Evolutionary conservation across 352 stramenopile genomes (phyloP).

Genomic region (Phytophthora melonis): DNA sequence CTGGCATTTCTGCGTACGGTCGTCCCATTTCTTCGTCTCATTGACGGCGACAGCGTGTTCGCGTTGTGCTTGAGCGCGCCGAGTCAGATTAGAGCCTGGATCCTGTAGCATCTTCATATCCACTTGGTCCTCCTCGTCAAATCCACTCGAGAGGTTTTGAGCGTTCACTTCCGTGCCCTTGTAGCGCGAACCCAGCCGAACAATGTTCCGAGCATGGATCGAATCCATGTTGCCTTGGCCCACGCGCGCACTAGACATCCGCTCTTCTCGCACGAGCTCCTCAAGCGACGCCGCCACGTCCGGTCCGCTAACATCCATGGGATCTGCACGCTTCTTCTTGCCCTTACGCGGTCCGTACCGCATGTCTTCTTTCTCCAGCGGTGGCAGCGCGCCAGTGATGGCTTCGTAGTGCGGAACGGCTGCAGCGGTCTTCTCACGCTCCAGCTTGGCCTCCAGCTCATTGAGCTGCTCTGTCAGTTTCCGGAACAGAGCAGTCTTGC

Average conservation of each 20-base stretch:
- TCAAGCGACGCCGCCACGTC: conserved; percentile 59
- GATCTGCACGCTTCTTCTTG: conserved; percentile 61
- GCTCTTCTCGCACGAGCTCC: conserved; percentile 84
- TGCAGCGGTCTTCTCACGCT: conserved; percentile 48
- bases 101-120: conserved; percentile 70
- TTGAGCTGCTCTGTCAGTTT: conserved; percentile 84
- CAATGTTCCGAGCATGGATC: conserved; percentile 74
- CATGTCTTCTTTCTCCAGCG: conserved; percentile 76
- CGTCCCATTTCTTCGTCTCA: conserved; percentile 76
- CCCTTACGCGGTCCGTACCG: conserved; percentile 65
- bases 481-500: conserved; percentile 77
- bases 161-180: conserved; percentile 73
- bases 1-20: conserved; percentile 70
- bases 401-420: conserved; percentile 71
- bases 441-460: conserved; percentile 73
- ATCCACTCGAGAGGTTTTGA: conserved; percentile 74
- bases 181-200: conserved; percentile 79
- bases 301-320: conserved; percentile 19
- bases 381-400: conserved; percentile 64
- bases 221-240: conserved; percentile 75
- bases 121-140: conserved; percentile 86
- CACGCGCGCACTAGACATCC: conserved; percentile 55
- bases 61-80: conserved; percentile 60
- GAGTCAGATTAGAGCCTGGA: conserved; percentile 61
- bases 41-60: conserved; percentile 62